These are phyloP conservation scores for Ambispora gerdemannii DNA, from an alignment of 192 early-diverging fungal species.

Conservation along the genomic window DNA sequence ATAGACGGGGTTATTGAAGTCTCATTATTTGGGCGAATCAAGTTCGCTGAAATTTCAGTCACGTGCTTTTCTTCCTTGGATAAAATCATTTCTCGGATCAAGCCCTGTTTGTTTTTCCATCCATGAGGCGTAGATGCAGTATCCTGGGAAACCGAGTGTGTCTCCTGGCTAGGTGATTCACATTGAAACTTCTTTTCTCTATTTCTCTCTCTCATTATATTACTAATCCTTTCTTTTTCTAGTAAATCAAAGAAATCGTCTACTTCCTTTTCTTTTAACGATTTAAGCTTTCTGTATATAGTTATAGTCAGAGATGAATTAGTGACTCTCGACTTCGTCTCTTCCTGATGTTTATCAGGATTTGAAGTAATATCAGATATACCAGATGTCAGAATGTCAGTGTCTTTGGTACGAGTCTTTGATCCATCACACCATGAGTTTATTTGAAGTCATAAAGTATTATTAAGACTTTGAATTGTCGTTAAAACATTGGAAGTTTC, in stretches of 20 bases:
- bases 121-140: not conserved
- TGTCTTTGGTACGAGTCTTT: too few species aligned
- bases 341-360: not conserved
- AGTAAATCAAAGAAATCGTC: conserved; percentile 1
- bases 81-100: not conserved
- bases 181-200: not conserved
- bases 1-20: too few species aligned
- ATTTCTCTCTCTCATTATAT: too few species aligned
- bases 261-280: conserved; percentile 4
- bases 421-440: too few species aligned
- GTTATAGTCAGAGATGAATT: not conserved
- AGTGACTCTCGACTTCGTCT: too few species aligned
- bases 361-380: not conserved
- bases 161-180: too few species aligned
- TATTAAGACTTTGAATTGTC: too few species aligned
- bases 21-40: too few species aligned
- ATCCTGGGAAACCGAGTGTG: not conserved
- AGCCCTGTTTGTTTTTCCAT: not conserved
- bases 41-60: too few species aligned
- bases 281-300: not conserved
- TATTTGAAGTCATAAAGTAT: too few species aligned
- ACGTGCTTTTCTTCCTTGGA: too few species aligned
- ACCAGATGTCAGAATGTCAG: not conserved
- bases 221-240: conserved; percentile 12
- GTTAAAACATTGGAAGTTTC: too few species aligned